Evolutionary conservation across 768 basidiomycete genomes (phyloP).

Genomic region (Mycena indigotica): DNA sequence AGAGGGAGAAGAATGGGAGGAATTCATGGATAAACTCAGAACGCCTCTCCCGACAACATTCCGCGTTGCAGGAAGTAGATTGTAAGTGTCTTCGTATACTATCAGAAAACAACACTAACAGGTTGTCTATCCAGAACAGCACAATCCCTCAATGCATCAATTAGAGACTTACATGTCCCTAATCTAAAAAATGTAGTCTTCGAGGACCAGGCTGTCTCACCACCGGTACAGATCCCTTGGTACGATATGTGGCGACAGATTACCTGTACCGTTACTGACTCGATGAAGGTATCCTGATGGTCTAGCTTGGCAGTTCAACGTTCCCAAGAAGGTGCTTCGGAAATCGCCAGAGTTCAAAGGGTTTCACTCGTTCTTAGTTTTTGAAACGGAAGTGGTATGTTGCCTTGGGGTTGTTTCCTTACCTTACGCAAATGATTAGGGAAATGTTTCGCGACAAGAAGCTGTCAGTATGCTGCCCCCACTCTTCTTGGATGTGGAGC

Average conservation of each 20-base stretch:
- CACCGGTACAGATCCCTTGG: slow-evolving; percentile 88
- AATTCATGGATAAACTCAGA: slow-evolving; percentile 64
- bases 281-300: slow-evolving; percentile 83
- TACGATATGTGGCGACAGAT: slow-evolving; percentile 32
- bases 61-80: slow-evolving; percentile 83
- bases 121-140: slow-evolving; percentile 47
- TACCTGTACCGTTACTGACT: slow-evolving; percentile 2
- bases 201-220: slow-evolving; percentile 73
- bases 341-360: slow-evolving; percentile 89
- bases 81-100: slow-evolving; percentile 53
- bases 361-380: slow-evolving; percentile 95
- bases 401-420: background rate
- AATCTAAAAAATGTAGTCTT: slow-evolving; percentile 69
- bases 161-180: slow-evolving; percentile 80
- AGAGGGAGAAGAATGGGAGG: slow-evolving; percentile 79
- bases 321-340: slow-evolving; percentile 84
- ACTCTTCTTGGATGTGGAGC: slow-evolving; percentile 89
- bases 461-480: slow-evolving; percentile 99
- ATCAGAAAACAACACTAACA: background rate
- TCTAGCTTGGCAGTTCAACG: slow-evolving; percentile 96
- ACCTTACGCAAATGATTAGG: slow-evolving; percentile 47
- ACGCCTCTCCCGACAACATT: slow-evolving; percentile 91
- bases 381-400: slow-evolving; percentile 94
- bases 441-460: slow-evolving; percentile 94
- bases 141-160: slow-evolving; percentile 75